These are phyloP conservation scores for Ophiosphaerella korrae DNA, from an alignment of 2,329 filamentous ascomycete species.

Conservation along the genomic window DNA sequence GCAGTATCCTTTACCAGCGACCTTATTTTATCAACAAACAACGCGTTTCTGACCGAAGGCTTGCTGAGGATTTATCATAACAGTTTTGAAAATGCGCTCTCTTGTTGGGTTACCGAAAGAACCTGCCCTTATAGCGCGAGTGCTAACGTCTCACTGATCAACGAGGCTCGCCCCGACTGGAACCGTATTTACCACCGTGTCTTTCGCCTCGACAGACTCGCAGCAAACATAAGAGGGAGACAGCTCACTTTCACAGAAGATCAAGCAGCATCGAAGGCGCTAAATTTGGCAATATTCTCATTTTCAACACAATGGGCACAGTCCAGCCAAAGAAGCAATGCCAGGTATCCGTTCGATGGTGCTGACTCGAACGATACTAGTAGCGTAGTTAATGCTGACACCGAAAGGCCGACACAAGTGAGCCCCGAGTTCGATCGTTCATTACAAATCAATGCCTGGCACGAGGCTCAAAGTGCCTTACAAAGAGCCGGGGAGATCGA, in stretches of 20 bases:
- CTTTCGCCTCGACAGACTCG: constrained; percentile 54
- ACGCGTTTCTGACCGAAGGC: constrained; percentile 50
- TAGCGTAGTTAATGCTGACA: background rate
- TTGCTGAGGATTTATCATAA: constrained; percentile 60
- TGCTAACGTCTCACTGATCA: constrained; percentile 29
- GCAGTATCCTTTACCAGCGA: constrained; percentile 30
- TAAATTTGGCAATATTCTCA: constrained; percentile 58
- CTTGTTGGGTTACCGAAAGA: constrained; percentile 60
- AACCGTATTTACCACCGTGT: constrained; percentile 59
- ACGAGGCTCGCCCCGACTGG: constrained; percentile 51
- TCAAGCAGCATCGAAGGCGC: constrained; percentile 51
- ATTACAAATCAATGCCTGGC: constrained; percentile 50
- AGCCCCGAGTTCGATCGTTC: constrained; percentile 41
- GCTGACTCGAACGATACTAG: background rate
- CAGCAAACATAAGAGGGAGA: constrained; percentile 49
- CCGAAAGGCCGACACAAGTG: background rate
- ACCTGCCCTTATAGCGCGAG: constrained; percentile 57
- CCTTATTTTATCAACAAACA: constrained; percentile 43
- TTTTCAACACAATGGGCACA: constrained; percentile 59
- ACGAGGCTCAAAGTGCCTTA: constrained; percentile 49
- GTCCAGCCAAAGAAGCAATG: constrained; percentile 30
- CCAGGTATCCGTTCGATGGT: constrained; percentile 35
- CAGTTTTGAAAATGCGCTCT: constrained; percentile 59
- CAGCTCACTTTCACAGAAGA: constrained; percentile 51
- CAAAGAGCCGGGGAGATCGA: constrained; percentile 47